Evolutionary conservation across 495 filamentous ascomycete species (phyloP), one percentile per base, ranked within the genome.

Genomic region (Copromyces sp.): DNA sequence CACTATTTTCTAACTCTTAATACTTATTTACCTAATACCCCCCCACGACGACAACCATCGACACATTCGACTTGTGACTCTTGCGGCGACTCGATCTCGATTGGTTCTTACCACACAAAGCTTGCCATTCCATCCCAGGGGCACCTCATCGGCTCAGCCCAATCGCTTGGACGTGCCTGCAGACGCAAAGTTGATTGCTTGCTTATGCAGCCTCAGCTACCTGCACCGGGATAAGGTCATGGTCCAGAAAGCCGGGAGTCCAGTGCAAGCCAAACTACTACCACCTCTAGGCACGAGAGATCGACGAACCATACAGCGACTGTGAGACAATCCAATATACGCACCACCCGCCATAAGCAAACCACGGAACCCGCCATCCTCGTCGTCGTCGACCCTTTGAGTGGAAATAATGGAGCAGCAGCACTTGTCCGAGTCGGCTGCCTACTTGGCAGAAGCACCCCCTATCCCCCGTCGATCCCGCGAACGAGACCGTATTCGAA

Each of bases 381-480:
- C 53, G 53, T 65, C 53, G 53, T 32, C 53, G 29, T 35, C 53
- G 29, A 61, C 47, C 47, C 9, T 14, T 5, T 16, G 2, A 61
- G 45, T 53, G 0, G 35, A 53, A 53, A 61, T 32, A 61, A 72
- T 68, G 74, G 71, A 74, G 65, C 74, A 75, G 75, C 76, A 75
- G 73, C 70, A 53, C 77, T 80, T 78, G 79, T 78, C 7, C 73
- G 70, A 68, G 32, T 38, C 42, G 35, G 72, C 53, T 73, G 75
- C 37, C 74, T 73, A 16, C 69, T 71, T 73, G 68, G 59, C 79
- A 53, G 69, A 70, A 69, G 69, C 74, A 37, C 79, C 78, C 68
- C 76, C 79, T 41, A 78, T 77, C 44, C 79, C 79, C 41, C 79
- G 79, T 17, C 77, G 72, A 70, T 74, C 77, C 73, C 79, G 79